Evolutionary conservation across 176 grass and related monocot genomes (phyloP), one percentile per base, ranked within the genome.

Genomic region (Carex myosuroides): DNA sequence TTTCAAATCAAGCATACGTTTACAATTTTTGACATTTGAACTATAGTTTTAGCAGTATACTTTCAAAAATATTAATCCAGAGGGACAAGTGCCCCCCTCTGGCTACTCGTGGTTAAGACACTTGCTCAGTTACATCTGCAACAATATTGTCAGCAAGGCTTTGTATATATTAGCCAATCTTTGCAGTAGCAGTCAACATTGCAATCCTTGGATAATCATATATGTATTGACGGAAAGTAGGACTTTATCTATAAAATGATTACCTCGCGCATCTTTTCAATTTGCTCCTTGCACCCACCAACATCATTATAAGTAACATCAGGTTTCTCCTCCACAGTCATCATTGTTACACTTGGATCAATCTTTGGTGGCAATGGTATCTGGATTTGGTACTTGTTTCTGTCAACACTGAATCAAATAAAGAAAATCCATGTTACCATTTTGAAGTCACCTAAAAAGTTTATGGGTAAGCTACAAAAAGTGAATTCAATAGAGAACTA

Each of bases 251-350:
- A 76, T 21, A 30, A 22, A 66, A 30, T 18, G 64, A 57, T 70
- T 85, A 94, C 95, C 85, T 97, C 95, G 13, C 92, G 92, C 95
- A 97, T 94, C 60, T 94, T 97, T 86, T 97, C 95, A 60, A 97
- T 97, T 82, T 97, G 95, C 32, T 94, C 95, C 57, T 97, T 97
- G 80, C 92, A 97, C 3, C 95, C 95, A 55, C 95, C 95, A 42
- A 97, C 95, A 60, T 94, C 95, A 13, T 97, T 97, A 80, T 97
- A 97, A 61, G 95, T 97, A 35, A 97, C 92, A 75, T 97, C 95
- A 18, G 95, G 95, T 67, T 97, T 97, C 84, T 94, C 95, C 82
- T 97, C 95, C 14, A 97, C 95, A 0, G 95, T 97, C 95, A 97
- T 97, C 95, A 97, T 97, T 20, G 95, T 97, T 79, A 97, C 95